Base-by-base conservation (phyloP, 2,329 filamentous ascomycete genomes). In the Paecilomyces formosus region DNA sequence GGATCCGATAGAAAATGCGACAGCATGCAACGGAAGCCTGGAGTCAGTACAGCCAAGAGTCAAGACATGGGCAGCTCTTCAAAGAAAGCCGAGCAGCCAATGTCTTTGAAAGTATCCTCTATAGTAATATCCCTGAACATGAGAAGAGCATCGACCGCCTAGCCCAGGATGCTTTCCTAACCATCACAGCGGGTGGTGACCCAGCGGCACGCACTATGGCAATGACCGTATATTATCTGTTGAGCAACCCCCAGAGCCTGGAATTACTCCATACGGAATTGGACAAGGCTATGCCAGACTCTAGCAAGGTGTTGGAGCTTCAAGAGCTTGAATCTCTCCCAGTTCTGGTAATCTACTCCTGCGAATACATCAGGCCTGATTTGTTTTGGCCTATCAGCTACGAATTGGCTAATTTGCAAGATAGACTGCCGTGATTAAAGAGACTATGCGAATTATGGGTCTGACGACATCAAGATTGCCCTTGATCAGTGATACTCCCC, bases 401-500 rank as follows among this genome's bases (percentile, higher is more conserved):
- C n/a, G 3, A 11, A n/a, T 8, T 26, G 49, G 49, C 49, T 13
- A 28, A 56, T 24, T 2, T n/a, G 35, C n/a, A 4, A 2, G 49
- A 26, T 33, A 57, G 56, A 49, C 56, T 3, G 51, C 56, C 24
- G 18, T 35, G 9, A 52, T 57, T n/a, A 30, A 35, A 11, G 56
- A 57, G 13, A 39, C 18, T 7, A 21, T 54, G 24, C 56, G 56
- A 12, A 30, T 57, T 18, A 24, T 35, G 31, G 30, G 26, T 3
- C 22, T 54, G 15, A 35, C 39, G 5, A 33, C 56, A 39, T 57
- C 51, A 6, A 57, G 28, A n/a, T 18, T 57, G 26, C 56, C 56
- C 26, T 30, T 39, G 15, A 54, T 54, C n/a, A 30, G 26, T 11
- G 39, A 30, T 26, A 61, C 59, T 24, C 33, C 55, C 3, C 58